Base-by-base conservation (phyloP, 2,329 filamentous ascomycete genomes). In the Sporothrix euskadiensis region DNA sequence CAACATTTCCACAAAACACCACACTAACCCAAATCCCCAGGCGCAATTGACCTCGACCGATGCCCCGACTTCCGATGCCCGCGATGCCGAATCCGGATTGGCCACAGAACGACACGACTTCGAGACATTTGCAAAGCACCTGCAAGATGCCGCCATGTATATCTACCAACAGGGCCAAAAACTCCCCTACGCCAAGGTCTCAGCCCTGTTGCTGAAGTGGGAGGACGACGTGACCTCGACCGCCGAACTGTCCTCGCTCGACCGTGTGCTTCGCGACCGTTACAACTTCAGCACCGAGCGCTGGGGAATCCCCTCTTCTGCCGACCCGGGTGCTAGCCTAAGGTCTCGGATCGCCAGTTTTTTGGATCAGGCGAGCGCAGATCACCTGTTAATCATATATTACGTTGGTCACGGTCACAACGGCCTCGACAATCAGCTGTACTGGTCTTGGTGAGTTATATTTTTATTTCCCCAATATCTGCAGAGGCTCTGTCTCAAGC, bases 71-170 rank as follows among this genome's bases (percentile, higher is more conserved):
- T 26, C 52, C 22, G 57, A 66, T 30, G 52, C 71, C 26, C 56
- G 49, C 57, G 73, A 69, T 63, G 59, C 35, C 71, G 76, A 72
- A 77, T 77, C 14, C 74, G 76, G 76, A 12, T 32, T 76, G 6
- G 74, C 78, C 32, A 54, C 66, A 4, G 79, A 88, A 77, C 85
- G 87, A 76, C 85, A 88, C 81, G 88, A 90, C 78, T 91, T 91
- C 81, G 89, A 91, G 80, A 86, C 88, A 71, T 91, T 91, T 79
- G 89, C 89, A 74, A 86, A 89, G 65, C 89, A 91, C 81, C 85
- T 91, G 61, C 89, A 91, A 79, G 89, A 91, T 85, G 89, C 89
- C 69, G 89, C 89, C 76, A 90, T 90, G 86, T 83, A 90, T 78
- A 90, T 91, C 76, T 88, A 90, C 79, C 85, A 87, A 75, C 88